These are phyloP conservation scores for Cryptococcus sp. DNA, from an alignment of 1,284 basidiomycete genomes.

Conservation along the genomic window DNA sequence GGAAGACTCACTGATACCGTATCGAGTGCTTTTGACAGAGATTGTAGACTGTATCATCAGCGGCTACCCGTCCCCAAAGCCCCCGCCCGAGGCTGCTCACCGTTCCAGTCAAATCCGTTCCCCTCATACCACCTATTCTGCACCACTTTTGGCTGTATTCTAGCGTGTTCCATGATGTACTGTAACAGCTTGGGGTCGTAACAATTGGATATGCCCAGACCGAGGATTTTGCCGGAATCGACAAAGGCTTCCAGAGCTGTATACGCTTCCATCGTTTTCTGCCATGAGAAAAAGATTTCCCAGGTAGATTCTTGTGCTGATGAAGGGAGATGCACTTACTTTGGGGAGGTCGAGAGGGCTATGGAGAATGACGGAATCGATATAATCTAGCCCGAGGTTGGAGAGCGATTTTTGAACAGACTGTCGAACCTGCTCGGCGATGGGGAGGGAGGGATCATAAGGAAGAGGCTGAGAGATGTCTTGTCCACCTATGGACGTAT, in stretches of 20 bases:
- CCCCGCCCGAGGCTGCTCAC: conserved; percentile 16
- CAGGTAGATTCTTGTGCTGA: background rate
- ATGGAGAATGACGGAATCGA: conserved; percentile 72
- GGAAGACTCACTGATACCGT: conserved; percentile 64
- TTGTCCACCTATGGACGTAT: conserved; percentile 65
- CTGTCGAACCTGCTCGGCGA: conserved; percentile 58
- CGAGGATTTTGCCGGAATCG: conserved; percentile 57
- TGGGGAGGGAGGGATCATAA: conserved; percentile 56
- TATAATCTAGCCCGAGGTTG: conserved; percentile 62
- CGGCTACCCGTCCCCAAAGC: background rate
- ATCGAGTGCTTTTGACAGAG: conserved; percentile 52
- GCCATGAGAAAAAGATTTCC: background rate
- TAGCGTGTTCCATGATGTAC: conserved; percentile 49
- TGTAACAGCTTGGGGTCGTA: conserved; percentile 59
- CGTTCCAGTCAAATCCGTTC: conserved; percentile 65
- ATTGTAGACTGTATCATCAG: conserved; percentile 24
- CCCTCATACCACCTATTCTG: conserved; percentile 78
- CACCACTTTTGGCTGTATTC: conserved; percentile 60
- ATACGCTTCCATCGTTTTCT: conserved; percentile 63
- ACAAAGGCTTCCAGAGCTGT: conserved; percentile 56
- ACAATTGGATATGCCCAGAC: conserved; percentile 69
- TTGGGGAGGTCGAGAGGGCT: conserved; percentile 53
- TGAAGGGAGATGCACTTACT: background rate
- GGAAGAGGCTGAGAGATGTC: conserved; percentile 63
- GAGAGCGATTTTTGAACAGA: conserved; percentile 62